Conservation (phyloP, 2,329 filamentous ascomycete species). For the Penicillium occitanis region DNA sequence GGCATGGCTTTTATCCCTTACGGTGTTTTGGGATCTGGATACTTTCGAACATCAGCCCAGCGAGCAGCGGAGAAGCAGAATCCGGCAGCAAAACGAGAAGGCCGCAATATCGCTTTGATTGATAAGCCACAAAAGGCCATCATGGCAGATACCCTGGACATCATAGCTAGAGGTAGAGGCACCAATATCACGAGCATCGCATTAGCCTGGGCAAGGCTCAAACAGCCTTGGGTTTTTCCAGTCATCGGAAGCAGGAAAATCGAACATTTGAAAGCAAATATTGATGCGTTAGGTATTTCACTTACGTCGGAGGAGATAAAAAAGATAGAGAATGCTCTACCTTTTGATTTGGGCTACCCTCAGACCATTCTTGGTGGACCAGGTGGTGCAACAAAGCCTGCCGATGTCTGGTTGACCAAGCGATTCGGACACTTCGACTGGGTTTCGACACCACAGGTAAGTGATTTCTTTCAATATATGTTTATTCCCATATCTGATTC, state of each 20-base stretch:
- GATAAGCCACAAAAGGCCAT: conserved; percentile 7
- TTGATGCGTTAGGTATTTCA: conserved; percentile 52
- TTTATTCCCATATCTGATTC: not conserved
- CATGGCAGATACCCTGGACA: conserved; percentile 6
- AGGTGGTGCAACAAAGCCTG: not conserved
- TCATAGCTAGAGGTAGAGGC: not conserved
- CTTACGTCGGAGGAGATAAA: conserved; percentile 55
- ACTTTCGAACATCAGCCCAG: conserved; percentile 12
- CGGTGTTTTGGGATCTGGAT: conserved; percentile 34
- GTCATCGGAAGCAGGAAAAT: conserved; percentile 50
- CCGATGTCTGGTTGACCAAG: conserved; percentile 9
- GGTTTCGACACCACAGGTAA: conserved; percentile 9
- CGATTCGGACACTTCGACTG: conserved; percentile 7
- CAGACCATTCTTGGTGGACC: conserved; percentile 27
- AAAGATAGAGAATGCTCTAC: conserved; percentile 51
- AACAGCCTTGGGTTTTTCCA: conserved; percentile 38
- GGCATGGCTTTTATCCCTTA: conserved; percentile 62
- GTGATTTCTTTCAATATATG: not conserved
- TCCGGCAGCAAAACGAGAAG: not conserved
- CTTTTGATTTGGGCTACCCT: conserved; percentile 58
- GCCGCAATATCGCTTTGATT: conserved; percentile 3
- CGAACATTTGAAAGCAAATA: conserved; percentile 53
- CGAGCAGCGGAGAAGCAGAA: conserved; percentile 9
- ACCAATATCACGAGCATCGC: conserved; percentile 4
- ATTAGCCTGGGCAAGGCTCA: conserved; percentile 4